Evolutionary conservation across 2,329 filamentous ascomycete species (phyloP).

Genomic region (Monilinia fructicola): DNA sequence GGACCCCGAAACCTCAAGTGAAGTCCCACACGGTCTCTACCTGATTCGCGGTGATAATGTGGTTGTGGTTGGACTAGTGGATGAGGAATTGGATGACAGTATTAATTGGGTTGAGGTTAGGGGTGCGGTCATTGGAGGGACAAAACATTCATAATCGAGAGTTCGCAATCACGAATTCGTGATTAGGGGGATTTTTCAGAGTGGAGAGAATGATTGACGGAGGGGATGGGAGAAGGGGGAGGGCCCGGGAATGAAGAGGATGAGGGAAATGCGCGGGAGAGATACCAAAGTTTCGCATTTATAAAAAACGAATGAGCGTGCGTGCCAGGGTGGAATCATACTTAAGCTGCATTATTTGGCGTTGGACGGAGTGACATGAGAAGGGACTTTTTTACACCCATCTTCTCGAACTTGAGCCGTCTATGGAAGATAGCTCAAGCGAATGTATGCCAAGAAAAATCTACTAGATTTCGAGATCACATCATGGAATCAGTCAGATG

Average conservation of each 20-base stretch:
- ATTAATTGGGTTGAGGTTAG: slow-evolving; percentile 94
- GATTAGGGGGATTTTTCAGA: neutral
- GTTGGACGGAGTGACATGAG: slow-evolving; percentile 17
- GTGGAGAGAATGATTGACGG: neutral
- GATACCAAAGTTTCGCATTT: slow-evolving; percentile 20
- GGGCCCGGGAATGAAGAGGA: neutral
- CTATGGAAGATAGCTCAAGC: neutral
- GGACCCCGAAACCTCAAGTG: slow-evolving; percentile 75
- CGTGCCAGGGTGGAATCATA: neutral
- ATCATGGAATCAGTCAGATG: neutral
- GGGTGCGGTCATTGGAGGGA: slow-evolving; percentile 77
- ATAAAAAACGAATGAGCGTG: neutral
- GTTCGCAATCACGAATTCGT: no score
- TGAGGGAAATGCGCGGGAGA: neutral
- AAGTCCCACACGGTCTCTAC: slow-evolving; percentile 84
- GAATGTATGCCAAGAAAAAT: neutral
- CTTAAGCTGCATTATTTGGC: slow-evolving; percentile 19
- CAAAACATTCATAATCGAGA: slow-evolving; percentile 56
- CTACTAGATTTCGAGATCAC: neutral
- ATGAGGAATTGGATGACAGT: slow-evolving; percentile 82
- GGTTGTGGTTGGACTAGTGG: slow-evolving; percentile 82
- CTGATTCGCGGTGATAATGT: slow-evolving; percentile 94
- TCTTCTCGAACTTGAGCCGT: neutral
- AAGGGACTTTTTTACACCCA: slow-evolving; percentile 10
- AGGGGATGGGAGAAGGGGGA: neutral